Conservation (phyloP, 2,329 filamentous ascomycete genomes). For the Colletotrichum tanaceti region DNA sequence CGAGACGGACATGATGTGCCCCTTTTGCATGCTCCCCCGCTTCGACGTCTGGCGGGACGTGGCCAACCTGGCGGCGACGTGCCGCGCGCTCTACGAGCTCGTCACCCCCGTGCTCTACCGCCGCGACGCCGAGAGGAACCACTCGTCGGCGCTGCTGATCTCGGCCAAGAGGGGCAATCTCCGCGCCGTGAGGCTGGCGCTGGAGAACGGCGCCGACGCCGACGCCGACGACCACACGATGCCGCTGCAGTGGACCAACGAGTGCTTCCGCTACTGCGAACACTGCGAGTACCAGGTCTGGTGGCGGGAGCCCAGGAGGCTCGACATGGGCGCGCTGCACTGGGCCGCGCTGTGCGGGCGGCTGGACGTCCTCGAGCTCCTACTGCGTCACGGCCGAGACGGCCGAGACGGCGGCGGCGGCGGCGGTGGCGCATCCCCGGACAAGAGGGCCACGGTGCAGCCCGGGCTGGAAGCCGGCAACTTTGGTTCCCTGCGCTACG, state of each 20-base stretch:
- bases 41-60: conserved; percentile 38
- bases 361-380: not conserved
- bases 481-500: conserved; percentile 29
- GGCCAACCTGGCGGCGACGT: conserved; percentile 32
- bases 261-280: conserved; percentile 34
- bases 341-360: conserved; percentile 34
- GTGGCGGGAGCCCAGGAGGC: conserved; percentile 34
- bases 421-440: not conserved
- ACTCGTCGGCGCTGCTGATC: conserved; percentile 33
- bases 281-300: conserved; percentile 39
- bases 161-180: conserved; percentile 31
- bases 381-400: conserved; percentile 1
- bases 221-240: conserved; percentile 46
- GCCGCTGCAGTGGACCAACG: conserved; percentile 39
- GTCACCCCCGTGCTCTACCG: conserved; percentile 34
- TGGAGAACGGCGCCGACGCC: conserved; percentile 50
- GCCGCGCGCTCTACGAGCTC: conserved; percentile 29
- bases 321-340: conserved; percentile 35
- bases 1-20: conserved; percentile 31
- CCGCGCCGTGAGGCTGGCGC: conserved; percentile 44
- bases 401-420: no score
- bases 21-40: conserved; percentile 39
- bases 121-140: conserved; percentile 27
- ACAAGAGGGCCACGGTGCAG: conserved; percentile 27
- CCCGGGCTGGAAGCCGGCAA: conserved; percentile 31